Evolutionary conservation across 1,139 yeast genomes (phyloP).

Genomic region (Geotrichum aggregatum): DNA sequence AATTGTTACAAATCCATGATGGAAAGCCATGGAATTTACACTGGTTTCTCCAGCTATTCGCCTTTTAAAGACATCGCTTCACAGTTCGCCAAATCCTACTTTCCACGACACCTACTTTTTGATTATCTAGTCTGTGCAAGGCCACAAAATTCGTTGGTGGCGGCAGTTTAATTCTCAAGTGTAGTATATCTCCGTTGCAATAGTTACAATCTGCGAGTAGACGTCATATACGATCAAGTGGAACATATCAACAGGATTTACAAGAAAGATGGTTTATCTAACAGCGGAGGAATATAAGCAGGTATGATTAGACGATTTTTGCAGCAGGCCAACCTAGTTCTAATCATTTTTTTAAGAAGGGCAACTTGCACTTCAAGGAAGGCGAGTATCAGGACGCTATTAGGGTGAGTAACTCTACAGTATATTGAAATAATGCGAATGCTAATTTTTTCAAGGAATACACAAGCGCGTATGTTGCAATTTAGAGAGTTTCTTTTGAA

Average conservation of each 20-base stretch:
- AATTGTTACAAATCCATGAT: not conserved
- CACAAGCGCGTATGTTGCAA: constrained; percentile 31
- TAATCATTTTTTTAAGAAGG: constrained; percentile 24
- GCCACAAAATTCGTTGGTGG: too few relatives aligned
- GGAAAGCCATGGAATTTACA: constrained; percentile 2
- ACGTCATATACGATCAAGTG: too few relatives aligned
- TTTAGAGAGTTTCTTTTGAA: not conserved
- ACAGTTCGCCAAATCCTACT: not conserved
- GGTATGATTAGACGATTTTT: not conserved
- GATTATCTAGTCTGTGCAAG: not conserved
- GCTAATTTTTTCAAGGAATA: constrained; percentile 26
- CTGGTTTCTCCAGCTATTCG: not conserved
- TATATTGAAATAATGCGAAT: not conserved
- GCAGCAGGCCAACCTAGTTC: not conserved
- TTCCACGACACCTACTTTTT: not conserved
- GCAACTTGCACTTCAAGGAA: constrained; percentile 39
- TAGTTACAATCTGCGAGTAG: too few relatives aligned
- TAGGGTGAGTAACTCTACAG: constrained; percentile 27
- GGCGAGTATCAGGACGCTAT: constrained; percentile 39
- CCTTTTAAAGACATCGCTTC: not conserved
- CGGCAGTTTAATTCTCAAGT: not conserved
- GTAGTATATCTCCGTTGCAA: not conserved
- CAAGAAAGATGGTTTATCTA: not conserved
- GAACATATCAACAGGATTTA: not conserved
- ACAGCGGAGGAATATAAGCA: constrained; percentile 18